These are phyloP conservation scores for Citrus reticulata DNA, from an alignment of 345 rosid genomes.

Conservation along the genomic window DNA sequence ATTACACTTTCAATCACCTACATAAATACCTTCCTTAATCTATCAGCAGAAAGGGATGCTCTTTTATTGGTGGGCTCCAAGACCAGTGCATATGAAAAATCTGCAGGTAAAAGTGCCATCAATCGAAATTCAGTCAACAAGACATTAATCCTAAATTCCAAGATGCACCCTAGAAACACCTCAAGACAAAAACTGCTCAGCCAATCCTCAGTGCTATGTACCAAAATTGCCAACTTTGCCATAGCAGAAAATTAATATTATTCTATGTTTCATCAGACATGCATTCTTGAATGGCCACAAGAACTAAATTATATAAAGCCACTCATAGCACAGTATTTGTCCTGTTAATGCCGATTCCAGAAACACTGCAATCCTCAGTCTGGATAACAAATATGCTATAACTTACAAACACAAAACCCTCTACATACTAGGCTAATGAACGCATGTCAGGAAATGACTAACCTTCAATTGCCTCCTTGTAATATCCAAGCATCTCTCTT, in stretches of 20 bases:
- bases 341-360: neutral
- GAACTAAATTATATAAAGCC: neutral
- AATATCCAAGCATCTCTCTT: constrained; percentile 76
- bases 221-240: neutral
- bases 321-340: neutral
- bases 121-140: neutral
- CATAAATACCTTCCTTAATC: constrained; percentile 59
- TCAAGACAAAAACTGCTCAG: neutral
- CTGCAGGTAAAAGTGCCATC: constrained; percentile 37
- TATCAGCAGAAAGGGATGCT: constrained; percentile 71
- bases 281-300: neutral
- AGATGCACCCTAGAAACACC: neutral
- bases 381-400: neutral
- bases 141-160: neutral
- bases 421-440: neutral
- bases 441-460: neutral
- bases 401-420: neutral
- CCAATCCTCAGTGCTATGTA: neutral
- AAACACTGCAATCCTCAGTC: neutral
- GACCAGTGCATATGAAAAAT: constrained; percentile 76
- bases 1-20: constrained; percentile 14
- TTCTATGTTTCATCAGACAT: neutral
- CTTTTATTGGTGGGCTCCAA: constrained; percentile 96
- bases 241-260: neutral
- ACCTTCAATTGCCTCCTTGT: constrained; percentile 90